Percentiles rank a stretch among this genome's conserved stretches.
Evolutionary conservation across 352 stramenopile species (phyloP).

Genomic region (Phytopythium montanum): DNA sequence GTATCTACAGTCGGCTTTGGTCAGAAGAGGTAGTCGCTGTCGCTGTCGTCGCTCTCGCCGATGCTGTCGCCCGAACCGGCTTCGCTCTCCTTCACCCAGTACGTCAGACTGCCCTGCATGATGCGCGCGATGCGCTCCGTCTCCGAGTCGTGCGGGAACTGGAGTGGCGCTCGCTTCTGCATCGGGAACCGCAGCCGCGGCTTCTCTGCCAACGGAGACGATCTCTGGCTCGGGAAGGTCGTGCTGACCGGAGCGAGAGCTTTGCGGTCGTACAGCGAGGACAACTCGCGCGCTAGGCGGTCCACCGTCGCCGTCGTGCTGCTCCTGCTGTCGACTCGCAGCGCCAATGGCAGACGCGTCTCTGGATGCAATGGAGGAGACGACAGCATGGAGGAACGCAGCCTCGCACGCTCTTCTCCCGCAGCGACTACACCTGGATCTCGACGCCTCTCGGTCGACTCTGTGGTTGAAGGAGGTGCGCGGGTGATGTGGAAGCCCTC

Average conservation of each 20-base stretch:
- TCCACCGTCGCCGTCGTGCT: neutral
- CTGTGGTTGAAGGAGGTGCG: neutral
- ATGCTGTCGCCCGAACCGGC: neutral
- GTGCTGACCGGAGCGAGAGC: neutral
- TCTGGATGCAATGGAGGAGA: neutral
- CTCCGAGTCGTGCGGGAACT: constrained; percentile 46
- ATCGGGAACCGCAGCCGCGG: neutral
- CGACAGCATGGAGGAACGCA: neutral
- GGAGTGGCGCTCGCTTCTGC: neutral
- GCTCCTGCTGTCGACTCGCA: neutral
- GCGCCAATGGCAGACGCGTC: neutral
- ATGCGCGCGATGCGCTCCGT: constrained; percentile 78
- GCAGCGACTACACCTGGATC: neutral
- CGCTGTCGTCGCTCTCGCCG: constrained; percentile 3
- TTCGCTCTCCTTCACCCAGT: constrained; percentile 43
- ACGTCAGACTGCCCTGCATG: constrained; percentile 67
- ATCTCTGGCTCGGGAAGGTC: neutral
- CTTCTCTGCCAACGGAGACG: constrained; percentile 9
- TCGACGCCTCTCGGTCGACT: neutral
- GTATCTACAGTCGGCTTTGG: neutral
- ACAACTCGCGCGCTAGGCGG: neutral
- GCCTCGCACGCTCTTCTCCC: neutral
- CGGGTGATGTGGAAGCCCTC: neutral
- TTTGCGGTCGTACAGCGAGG: neutral
- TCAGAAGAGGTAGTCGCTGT: constrained; percentile 6